These are phyloP conservation scores for Mycena vulgaris DNA, from an alignment of 768 basidiomycete species.

Conservation along the genomic window DNA sequence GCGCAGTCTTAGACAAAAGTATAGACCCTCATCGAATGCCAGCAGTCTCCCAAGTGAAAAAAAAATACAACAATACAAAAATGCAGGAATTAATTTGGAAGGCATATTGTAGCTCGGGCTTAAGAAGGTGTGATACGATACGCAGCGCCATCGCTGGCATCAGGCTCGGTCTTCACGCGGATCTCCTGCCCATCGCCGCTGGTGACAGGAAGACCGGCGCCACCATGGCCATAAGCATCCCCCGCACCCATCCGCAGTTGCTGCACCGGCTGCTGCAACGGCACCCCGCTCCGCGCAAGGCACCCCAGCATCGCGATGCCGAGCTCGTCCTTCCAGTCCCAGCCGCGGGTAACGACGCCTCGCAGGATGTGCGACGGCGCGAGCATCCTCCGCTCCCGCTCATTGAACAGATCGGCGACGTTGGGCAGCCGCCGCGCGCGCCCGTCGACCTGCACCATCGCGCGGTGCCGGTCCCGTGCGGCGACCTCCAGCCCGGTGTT, in stretches of 20 bases:
- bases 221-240: background rate
- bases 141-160: too few relatives aligned
- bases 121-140: background rate
- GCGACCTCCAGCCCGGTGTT: slow-evolving; percentile 55
- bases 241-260: background rate
- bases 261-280: background rate
- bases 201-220: background rate
- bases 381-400: slow-evolving; percentile 45
- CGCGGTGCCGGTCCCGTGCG: slow-evolving; percentile 48
- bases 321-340: slow-evolving; percentile 36
- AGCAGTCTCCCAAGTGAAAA: too few relatives aligned
- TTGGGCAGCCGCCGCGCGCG: slow-evolving; percentile 34
- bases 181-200: background rate
- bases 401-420: slow-evolving; percentile 34
- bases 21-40: too few relatives aligned
- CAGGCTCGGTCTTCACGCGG: slow-evolving; percentile 6
- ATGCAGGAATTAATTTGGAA: too few relatives aligned
- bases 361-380: slow-evolving; percentile 62
- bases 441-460: slow-evolving; percentile 37
- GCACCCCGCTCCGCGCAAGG: slow-evolving; percentile 32
- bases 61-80: too few relatives aligned
- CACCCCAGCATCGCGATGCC: slow-evolving; percentile 33
- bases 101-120: too few relatives aligned
- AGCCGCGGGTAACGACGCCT: slow-evolving; percentile 52
- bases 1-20: too few relatives aligned